Conservation (phyloP, 2,329 filamentous ascomycete genomes). For the Juglanconis juglandina region DNA sequence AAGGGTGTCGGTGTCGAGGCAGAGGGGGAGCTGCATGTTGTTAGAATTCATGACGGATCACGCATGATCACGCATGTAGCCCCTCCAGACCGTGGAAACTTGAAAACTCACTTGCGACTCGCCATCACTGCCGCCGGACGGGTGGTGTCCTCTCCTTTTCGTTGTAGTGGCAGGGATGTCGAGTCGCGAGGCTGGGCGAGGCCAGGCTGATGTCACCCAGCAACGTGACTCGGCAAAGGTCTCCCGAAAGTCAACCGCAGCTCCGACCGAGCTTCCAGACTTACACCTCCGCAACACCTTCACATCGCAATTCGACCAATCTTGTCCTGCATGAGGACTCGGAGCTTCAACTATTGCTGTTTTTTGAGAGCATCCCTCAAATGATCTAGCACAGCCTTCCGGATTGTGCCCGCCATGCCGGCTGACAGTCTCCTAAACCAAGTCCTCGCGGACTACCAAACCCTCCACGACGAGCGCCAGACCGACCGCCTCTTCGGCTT, state of each 20-base stretch:
- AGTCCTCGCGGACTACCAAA: constrained; percentile 59
- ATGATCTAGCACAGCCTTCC: neutral
- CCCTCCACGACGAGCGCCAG: constrained; percentile 46
- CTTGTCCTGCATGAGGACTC: neutral
- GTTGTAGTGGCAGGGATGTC: constrained; percentile 6
- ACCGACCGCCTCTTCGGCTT: constrained; percentile 61
- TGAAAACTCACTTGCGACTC: neutral
- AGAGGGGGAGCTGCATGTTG: constrained; percentile 11
- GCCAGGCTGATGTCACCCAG: constrained; percentile 2
- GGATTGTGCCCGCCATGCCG: constrained; percentile 46
- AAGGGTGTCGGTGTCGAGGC: constrained; percentile 19
- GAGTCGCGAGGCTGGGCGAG: neutral
- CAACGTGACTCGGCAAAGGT: constrained; percentile 27
- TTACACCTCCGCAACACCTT: neutral
- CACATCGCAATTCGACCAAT: neutral
- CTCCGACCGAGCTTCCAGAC: neutral
- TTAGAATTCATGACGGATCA: neutral
- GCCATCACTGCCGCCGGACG: neutral
- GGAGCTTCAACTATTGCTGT: too few relatives aligned
- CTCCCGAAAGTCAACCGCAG: constrained; percentile 1
- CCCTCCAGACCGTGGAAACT: neutral
- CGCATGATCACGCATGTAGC: neutral
- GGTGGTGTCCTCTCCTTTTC: neutral
- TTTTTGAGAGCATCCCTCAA: neutral
- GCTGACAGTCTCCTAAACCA: constrained; percentile 65